Evolutionary conservation across 768 basidiomycete genomes (phyloP).

Genomic region (Stropharia rugosoannulata): DNA sequence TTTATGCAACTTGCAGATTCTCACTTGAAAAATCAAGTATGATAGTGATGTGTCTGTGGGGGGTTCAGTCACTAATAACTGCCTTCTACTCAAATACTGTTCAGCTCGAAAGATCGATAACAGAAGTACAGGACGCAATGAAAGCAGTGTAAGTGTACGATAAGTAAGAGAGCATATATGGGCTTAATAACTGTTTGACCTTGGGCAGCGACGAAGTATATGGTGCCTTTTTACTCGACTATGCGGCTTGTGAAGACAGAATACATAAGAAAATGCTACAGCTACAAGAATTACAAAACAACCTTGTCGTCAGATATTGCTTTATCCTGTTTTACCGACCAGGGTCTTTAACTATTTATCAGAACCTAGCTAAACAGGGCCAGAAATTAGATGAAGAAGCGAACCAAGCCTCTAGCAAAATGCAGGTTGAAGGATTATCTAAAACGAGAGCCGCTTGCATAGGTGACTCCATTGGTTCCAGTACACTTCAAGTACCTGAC

Average conservation of each 20-base stretch:
- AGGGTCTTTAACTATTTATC: not conserved
- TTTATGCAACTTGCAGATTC: constrained; percentile 13
- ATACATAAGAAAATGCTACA: constrained; percentile 16
- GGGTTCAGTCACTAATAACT: not conserved
- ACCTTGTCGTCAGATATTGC: constrained; percentile 6
- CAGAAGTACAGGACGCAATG: constrained; percentile 10
- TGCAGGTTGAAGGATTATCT: constrained; percentile 10
- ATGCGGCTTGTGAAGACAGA: constrained; percentile 19
- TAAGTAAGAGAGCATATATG: constrained; percentile 7
- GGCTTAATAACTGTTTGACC: not conserved
- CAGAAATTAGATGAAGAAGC: constrained; percentile 10
- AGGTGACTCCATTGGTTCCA: constrained; percentile 5
- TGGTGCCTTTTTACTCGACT: constrained; percentile 12
- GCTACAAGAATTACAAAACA: constrained; percentile 10
- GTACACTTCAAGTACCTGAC: not conserved
- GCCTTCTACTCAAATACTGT: not conserved
- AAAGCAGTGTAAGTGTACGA: constrained; percentile 12
- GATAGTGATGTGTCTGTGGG: not conserved
- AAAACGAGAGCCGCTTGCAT: constrained; percentile 15
- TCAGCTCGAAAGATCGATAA: constrained; percentile 3
- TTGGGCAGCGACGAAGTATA: constrained; percentile 16
- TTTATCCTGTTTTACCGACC: not conserved
- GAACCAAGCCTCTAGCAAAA: not conserved
- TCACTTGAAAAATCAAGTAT: constrained; percentile 12
- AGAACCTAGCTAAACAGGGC: constrained; percentile 13